Percentiles rank a stretch among this genome's conserved stretches.
phyloP scores from a whole-genome alignment of 1,284 basidiomycete species.

The Sparassis latifolia region DNA sequence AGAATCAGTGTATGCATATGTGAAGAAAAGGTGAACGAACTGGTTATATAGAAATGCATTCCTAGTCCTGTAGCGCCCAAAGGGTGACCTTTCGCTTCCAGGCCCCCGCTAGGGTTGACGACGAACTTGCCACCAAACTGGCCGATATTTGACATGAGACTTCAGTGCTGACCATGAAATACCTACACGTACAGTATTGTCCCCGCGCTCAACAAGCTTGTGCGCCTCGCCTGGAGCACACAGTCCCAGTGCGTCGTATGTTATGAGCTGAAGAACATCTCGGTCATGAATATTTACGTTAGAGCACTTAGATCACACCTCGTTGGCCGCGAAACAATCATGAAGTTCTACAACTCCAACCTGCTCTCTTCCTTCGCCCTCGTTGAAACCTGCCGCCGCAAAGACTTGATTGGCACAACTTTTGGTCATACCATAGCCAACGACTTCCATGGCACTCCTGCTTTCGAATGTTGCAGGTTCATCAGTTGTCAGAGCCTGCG shows the following conservation, averaged over 20 bases:
- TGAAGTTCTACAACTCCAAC: slow-evolving; percentile 85
- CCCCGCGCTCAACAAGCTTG: slow-evolving; percentile 68
- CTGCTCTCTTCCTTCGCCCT: slow-evolving; percentile 61
- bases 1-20: background rate
- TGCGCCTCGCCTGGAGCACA: slow-evolving; percentile 67
- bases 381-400: slow-evolving; percentile 59
- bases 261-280: slow-evolving; percentile 55
- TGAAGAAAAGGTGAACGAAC: slow-evolving; percentile 32
- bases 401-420: slow-evolving; percentile 68
- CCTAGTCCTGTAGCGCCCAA: slow-evolving; percentile 82
- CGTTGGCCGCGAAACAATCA: slow-evolving; percentile 80
- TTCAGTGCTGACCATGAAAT: background rate
- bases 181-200: slow-evolving; percentile 60
- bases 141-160: background rate
- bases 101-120: slow-evolving; percentile 82
- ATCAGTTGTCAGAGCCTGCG: slow-evolving; percentile 62
- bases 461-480: slow-evolving; percentile 55
- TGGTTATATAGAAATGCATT: slow-evolving; percentile 85
- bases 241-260: slow-evolving; percentile 79
- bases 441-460: slow-evolving; percentile 66
- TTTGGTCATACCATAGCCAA: slow-evolving; percentile 73
- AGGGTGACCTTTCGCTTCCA: slow-evolving; percentile 85
- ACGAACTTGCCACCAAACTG: slow-evolving; percentile 84
- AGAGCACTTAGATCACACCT: slow-evolving; percentile 34
- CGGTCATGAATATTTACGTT: background rate